These are phyloP conservation scores for Candida pseudoglaebosa DNA, from an alignment of 805 yeast species.

Conservation along the genomic window DNA sequence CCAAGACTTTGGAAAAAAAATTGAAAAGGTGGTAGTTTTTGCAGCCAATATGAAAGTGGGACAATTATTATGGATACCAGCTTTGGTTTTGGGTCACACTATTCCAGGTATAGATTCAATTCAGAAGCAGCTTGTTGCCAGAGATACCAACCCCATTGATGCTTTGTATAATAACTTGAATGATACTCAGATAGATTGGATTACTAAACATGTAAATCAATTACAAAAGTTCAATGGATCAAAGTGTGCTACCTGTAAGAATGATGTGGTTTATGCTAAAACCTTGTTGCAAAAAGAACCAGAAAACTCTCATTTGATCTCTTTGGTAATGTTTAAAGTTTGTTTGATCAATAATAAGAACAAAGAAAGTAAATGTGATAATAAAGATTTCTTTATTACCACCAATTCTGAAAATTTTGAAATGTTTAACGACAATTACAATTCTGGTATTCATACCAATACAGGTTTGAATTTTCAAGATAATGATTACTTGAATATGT, in stretches of 20 bases:
- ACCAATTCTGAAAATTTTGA: conserved; percentile 26
- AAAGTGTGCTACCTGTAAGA: conserved; percentile 32
- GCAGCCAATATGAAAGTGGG: conserved; percentile 4
- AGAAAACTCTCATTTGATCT: conserved; percentile 30
- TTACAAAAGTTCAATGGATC: conserved; percentile 30
- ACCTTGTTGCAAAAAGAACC: conserved; percentile 24
- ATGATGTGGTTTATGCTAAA: conserved; percentile 29
- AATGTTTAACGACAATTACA: conserved; percentile 14
- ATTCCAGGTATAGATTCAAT: conserved; percentile 24
- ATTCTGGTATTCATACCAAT: conserved; percentile 21
- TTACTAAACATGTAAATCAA: conserved; percentile 22
- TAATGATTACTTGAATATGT: conserved; percentile 36
- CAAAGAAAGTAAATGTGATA: conserved; percentile 29
- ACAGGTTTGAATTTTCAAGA: conserved; percentile 31
- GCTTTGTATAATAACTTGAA: conserved; percentile 21
- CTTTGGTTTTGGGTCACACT: conserved; percentile 9
- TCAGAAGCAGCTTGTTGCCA: conserved; percentile 16
- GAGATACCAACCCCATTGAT: conserved; percentile 21
- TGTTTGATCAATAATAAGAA: conserved; percentile 27
- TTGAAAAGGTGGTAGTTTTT: background rate
- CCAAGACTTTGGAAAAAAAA: background rate
- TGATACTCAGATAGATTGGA: conserved; percentile 24
- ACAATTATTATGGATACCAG: background rate
- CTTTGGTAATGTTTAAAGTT: conserved; percentile 32
- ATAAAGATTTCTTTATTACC: conserved; percentile 34